Conservation (phyloP, 148 eudicot genomes). For the Rhododendron griersonianum region DNA sequence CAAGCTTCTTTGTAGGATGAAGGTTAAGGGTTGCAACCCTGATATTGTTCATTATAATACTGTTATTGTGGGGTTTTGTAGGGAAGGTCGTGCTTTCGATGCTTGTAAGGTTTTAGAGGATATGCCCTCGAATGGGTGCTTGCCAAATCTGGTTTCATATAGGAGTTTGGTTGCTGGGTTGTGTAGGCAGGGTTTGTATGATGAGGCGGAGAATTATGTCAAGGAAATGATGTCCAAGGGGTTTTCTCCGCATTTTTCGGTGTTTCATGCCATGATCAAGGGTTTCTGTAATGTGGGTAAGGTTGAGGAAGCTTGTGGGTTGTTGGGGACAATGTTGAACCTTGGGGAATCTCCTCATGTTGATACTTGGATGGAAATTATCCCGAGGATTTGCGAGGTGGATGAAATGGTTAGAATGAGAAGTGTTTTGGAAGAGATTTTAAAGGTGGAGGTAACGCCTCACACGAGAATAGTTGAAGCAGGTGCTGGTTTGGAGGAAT, state of each 20-base stretch:
- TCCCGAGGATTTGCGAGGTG: conserved; percentile 53
- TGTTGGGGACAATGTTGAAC: conserved; percentile 46
- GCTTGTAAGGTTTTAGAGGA: conserved; percentile 80
- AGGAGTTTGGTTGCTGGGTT: conserved; percentile 78
- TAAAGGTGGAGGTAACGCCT: conserved; percentile 56
- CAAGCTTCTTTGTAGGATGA: conserved; percentile 89
- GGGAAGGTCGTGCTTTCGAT: conserved; percentile 64
- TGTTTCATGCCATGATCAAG: conserved; percentile 49
- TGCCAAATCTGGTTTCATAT: conserved; percentile 78
- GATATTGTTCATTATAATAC: conserved; percentile 81
- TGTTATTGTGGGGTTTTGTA: conserved; percentile 64
- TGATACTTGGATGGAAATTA: conserved; percentile 65
- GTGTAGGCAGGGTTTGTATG: conserved; percentile 66
- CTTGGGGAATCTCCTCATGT: conserved; percentile 49
- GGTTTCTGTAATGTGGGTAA: conserved; percentile 73
- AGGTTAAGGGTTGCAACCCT: conserved; percentile 87
- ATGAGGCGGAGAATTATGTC: conserved; percentile 54
- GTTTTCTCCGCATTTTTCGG: conserved; percentile 80
- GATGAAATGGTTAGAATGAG: conserved; percentile 36
- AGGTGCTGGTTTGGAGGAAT: conserved; percentile 63
- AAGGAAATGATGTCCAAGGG: conserved; percentile 65
- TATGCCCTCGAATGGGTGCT: conserved; percentile 71
- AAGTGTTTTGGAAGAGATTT: conserved; percentile 37
- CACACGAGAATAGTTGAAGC: conserved; percentile 56
- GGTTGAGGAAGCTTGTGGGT: conserved; percentile 60